Conservation (phyloP, 345 rosid genomes). For the Eucalyptus guilfoylei region DNA sequence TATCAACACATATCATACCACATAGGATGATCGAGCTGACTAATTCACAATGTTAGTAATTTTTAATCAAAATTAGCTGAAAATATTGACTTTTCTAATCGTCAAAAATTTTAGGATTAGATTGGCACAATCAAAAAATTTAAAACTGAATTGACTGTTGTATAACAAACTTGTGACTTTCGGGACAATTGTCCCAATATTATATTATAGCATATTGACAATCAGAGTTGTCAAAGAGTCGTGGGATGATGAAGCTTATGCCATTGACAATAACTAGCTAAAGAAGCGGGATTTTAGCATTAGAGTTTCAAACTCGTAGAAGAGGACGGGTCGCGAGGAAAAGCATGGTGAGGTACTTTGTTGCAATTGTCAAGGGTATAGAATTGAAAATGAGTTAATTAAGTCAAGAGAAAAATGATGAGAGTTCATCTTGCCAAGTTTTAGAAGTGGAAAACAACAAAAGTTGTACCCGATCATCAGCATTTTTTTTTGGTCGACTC, state of each 20-base stretch:
- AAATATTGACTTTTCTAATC: too few species aligned
- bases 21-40: rapidly evolving
- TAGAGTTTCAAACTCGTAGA: neutral
- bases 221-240: neutral
- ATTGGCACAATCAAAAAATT: neutral
- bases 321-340: neutral
- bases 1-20: too few species aligned
- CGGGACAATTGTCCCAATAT: neutral
- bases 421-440: neutral
- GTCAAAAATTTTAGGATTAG: rapidly evolving
- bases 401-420: neutral
- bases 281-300: neutral
- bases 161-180: neutral
- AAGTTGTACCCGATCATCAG: neutral
- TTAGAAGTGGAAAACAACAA: neutral
- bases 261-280: neutral
- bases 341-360: neutral
- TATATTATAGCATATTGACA: neutral
- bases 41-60: rapidly evolving
- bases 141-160: neutral
- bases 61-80: too few species aligned
- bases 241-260: neutral
- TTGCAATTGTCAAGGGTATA: neutral
- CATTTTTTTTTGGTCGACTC: neutral
- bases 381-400: neutral